Base-by-base conservation (phyloP, 2,329 filamentous ascomycete species). In the Monosporascus sp. region DNA sequence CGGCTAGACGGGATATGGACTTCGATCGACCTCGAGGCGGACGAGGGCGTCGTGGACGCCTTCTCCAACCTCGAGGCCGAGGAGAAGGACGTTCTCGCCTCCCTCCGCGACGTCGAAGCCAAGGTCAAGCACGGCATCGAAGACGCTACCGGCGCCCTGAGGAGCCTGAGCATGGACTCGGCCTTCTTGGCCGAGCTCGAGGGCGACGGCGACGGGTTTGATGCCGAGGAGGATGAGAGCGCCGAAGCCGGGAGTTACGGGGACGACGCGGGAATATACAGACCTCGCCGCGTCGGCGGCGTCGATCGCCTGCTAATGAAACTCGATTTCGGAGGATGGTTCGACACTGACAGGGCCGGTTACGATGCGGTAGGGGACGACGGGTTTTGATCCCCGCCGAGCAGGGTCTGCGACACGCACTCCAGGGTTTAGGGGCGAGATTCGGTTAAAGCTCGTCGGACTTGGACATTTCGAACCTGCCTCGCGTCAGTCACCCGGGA, bases 281-380 rank as follows among this genome's bases (percentile, higher is more conserved):
- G 86, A 31, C 87, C 90, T 1, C 79, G 83, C 57, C 84, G 87
- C 55, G 82, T 90, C 3, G 89, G 89, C 0, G 89, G 91, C 1
- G 84, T 97, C 46, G 91, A 96, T 72, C 78, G 89, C 54, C 71
- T 97, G 66, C 70, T 97, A 66, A 96, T 96, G 90, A 96, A 96
- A 75, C 74, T 97, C 62, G 91, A 96, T 65, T 84, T 84, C 68
- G 81, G 81, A 20, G 78, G 72, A 51, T 84, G 80, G 81, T 78
- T 82, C 58, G 74, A 65, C 46, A 58, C 68, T 5, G 65, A 68
- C 37, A 55, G 60, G 50, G 63, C 63, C 24, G 17, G 7, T 15
- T 3, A 46, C 22, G 43, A n/a, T 14, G 43, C 22, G 22, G 17
- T 46, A 26, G 43, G 15, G 14, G 43, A n/a, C n/a, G 43, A 31